phyloP scores from a whole-genome alignment of 192 early-diverging fungal genomes.

The Phycomyces blakesleeanus region DNA sequence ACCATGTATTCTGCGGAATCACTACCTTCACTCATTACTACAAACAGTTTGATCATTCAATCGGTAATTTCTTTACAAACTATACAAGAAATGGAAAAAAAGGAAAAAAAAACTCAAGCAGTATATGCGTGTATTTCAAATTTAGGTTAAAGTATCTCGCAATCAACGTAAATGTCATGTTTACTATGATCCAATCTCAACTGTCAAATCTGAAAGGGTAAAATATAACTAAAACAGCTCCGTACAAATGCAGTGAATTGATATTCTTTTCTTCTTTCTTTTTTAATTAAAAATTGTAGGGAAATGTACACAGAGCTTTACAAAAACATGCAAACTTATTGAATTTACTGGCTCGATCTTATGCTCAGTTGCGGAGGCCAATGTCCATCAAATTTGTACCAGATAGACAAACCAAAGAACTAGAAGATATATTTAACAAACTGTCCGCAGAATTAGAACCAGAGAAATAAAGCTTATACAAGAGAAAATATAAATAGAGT shows the following conservation, averaged over 20 bases:
- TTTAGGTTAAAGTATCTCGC: constrained; percentile 23
- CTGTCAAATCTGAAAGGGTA: constrained; percentile 22
- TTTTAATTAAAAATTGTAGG: no score
- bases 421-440: constrained; percentile 26
- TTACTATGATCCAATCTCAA: constrained; percentile 25
- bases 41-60: constrained; percentile 13
- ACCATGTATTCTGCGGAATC: constrained; percentile 26
- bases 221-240: no score
- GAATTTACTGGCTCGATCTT: constrained; percentile 12
- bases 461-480: neutral
- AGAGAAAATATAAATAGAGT: neutral
- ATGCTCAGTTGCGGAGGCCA: constrained; percentile 28
- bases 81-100: constrained; percentile 8
- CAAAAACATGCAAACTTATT: constrained; percentile 13
- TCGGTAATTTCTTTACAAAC: neutral
- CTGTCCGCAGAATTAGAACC: constrained; percentile 1
- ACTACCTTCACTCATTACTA: constrained; percentile 22
- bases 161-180: constrained; percentile 30
- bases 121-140: no score
- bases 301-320: constrained; percentile 19
- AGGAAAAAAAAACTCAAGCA: no score
- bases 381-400: constrained; percentile 30
- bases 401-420: constrained; percentile 23
- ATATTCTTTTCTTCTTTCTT: no score
- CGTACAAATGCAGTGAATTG: no score